Evolutionary conservation across 805 yeast species (phyloP), one percentile per base, ranked within the genome.

Genomic region (Candida krabiensis): DNA sequence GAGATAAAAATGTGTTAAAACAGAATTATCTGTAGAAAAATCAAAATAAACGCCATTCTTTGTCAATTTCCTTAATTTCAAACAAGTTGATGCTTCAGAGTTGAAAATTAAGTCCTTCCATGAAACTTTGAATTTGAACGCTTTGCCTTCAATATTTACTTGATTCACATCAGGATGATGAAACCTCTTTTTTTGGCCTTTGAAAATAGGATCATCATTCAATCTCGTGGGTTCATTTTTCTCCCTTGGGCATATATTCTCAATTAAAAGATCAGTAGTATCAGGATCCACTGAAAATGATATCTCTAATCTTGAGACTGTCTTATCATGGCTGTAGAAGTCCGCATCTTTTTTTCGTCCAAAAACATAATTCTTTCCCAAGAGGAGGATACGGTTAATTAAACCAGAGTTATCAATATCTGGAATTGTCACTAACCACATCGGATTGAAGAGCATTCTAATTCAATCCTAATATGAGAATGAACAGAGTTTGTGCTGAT

Each of bases 341-440:
- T 35, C 40, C 5, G 50, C 44, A 23, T 42, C 50, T 23, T 40
- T 46, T 14, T 42, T 46, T 4, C 50, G 38, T 3, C 50, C 50
- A 22, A 46, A 26, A 13, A 37, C 7, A 19, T 46, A 46, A 19
- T 23, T 17, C 22, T 40, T 37, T 19, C 30, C 38, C 6, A 27
- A n/a, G n/a, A n/a, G n/a, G n/a, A n/a, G n/a, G 36, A 19, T 45
- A 46, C 12, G 24, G 28, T 21, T 25, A 18, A 5, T n/a, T 11
- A 14, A 14, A 12, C 4, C 7, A 5, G 35, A 3, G 5, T 13
- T 14, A 9, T 18, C 24, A 13, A 25, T 32, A 12, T 35, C 41
- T 8, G 44, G 32, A 28, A 36, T 38, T 29, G 33, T 34, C 6
- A 38, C 40, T n/a, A 44, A 18, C 49, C 49, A 44, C 49, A 44